Base-by-base conservation (phyloP, 2,329 filamentous ascomycete species). In the Ascochyta koolunga region DNA sequence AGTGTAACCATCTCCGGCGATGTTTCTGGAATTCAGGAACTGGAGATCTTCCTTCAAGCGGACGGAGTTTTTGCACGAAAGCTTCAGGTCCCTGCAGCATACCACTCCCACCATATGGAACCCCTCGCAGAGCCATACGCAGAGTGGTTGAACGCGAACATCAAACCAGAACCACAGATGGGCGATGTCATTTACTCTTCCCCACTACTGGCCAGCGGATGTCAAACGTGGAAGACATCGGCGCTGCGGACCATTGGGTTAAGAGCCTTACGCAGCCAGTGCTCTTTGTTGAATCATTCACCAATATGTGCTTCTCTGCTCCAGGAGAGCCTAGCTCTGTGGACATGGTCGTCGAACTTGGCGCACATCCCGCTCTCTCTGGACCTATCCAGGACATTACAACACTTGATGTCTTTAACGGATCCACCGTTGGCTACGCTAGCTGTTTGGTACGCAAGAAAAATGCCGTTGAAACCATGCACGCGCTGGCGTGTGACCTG, bases 1-100 rank as follows among this genome's bases (percentile, higher is more conserved):
- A 77, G 72, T 40, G 60, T 78, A 1, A 82, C 79, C 0, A 43
- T 80, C 0, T 79, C 78, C 10, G 79, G 79, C 1, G 74, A 80
- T 50, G 37, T 42, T 0, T 64, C 70, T 51, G 75, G 71, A 3
- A 70, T 80, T 9, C 57, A 70, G 0, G 67, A 73, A 43, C 46
- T 72, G 1, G 65, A 71, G n/a, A 52, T 61, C 0, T 51, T 61
- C 0, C 54, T 80, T 0, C 60, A 76, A 4, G 67, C 70, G 3
- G 62, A 75, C n/a, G 60, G 68, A 6, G 68, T 69, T 4, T 80
- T 80, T 50, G 68, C 65, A 5, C 65, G 77, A 1, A 52, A 64
- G 21, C 71, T 81, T 2, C 68, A 72, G 49, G 77, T 79, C 0
- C 73, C 77, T 19, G 68, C 61, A 5, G 79, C 79, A 0, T 81